Evolutionary conservation across 2,329 filamentous ascomycete genomes (phyloP).

Genomic region (Ramularia endophylla): DNA sequence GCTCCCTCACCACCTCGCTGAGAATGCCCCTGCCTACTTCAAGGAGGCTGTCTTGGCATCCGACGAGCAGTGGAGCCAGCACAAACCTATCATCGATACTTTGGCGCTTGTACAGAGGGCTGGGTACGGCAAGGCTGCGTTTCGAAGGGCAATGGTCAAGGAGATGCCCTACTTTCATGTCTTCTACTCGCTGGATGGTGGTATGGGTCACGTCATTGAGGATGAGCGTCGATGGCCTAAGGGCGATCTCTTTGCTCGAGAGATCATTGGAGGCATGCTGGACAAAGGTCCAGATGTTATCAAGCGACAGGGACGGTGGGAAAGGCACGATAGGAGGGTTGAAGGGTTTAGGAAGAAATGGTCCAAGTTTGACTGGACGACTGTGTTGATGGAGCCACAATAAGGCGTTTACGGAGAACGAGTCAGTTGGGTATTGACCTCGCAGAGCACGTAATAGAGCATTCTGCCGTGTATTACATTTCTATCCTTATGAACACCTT

Average conservation of each 20-base stretch:
- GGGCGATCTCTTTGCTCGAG: constrained; percentile 87
- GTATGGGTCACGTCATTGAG: constrained; percentile 87
- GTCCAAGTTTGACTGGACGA: constrained; percentile 90
- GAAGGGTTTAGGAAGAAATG: constrained; percentile 79
- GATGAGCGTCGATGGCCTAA: constrained; percentile 78
- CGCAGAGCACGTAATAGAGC: no score
- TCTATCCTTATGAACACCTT: no score
- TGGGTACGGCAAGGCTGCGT: constrained; percentile 72
- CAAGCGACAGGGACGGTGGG: constrained; percentile 87
- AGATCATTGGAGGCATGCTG: constrained; percentile 88
- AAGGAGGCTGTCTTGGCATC: constrained; percentile 82
- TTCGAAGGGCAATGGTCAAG: constrained; percentile 75
- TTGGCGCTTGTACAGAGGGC: constrained; percentile 52
- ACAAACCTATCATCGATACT: constrained; percentile 91
- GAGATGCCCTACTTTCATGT: constrained; percentile 99
- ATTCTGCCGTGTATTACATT: no score
- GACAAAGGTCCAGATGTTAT: constrained; percentile 75
- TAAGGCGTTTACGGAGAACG: no score
- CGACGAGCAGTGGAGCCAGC: constrained; percentile 93
- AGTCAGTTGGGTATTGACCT: no score
- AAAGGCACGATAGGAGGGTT: constrained; percentile 58
- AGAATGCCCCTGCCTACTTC: constrained; percentile 91
- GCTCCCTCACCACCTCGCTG: constrained; percentile 84
- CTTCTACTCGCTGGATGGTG: constrained; percentile 91
- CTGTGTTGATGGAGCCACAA: constrained; percentile 48